These are phyloP conservation scores for Aspergillus campestris DNA, from an alignment of 495 filamentous ascomycete species.

Conservation along the genomic window DNA sequence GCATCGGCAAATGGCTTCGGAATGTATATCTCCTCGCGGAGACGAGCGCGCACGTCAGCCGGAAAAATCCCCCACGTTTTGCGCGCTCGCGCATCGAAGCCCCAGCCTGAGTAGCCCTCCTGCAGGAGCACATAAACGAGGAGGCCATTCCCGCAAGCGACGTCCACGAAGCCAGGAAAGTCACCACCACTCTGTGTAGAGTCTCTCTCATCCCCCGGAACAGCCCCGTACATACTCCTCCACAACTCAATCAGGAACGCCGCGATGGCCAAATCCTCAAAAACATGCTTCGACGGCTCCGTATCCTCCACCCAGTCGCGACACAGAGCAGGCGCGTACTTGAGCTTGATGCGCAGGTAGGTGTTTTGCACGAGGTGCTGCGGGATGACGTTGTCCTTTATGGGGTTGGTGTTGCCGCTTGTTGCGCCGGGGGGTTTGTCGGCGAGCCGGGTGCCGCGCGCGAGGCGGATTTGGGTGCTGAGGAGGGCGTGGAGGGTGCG, in stretches of 20 bases:
- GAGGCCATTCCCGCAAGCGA: conserved; percentile 91
- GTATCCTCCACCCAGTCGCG: conserved; percentile 74
- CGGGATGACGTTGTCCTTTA: conserved; percentile 68
- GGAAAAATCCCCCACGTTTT: conserved; percentile 77
- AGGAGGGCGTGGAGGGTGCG: conserved; percentile 67
- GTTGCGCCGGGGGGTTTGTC: conserved; percentile 20
- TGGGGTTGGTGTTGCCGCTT: conserved; percentile 29
- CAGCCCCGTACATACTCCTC: conserved; percentile 64
- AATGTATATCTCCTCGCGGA: conserved; percentile 68
- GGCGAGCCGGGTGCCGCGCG: conserved; percentile 49
- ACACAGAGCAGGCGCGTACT: conserved; percentile 61
- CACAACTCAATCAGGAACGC: conserved; percentile 93
- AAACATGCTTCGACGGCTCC: conserved; percentile 85
- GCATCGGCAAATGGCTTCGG: conserved; percentile 48
- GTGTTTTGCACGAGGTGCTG: conserved; percentile 69
- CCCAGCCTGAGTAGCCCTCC: conserved; percentile 82
- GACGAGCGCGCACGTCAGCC: conserved; percentile 36
- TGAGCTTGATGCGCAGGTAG: conserved; percentile 70
- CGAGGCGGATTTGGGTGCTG: conserved; percentile 66
- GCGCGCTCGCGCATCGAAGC: conserved; percentile 76
- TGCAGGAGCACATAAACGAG: conserved; percentile 75
- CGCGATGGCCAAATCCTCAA: conserved; percentile 87
- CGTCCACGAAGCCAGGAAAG: conserved; percentile 90
- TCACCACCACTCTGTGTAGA: background rate
- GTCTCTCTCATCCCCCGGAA: conserved; percentile 14